Evolutionary conservation across 805 yeast genomes (phyloP).

Genomic region (Clavispora phyllophila): DNA sequence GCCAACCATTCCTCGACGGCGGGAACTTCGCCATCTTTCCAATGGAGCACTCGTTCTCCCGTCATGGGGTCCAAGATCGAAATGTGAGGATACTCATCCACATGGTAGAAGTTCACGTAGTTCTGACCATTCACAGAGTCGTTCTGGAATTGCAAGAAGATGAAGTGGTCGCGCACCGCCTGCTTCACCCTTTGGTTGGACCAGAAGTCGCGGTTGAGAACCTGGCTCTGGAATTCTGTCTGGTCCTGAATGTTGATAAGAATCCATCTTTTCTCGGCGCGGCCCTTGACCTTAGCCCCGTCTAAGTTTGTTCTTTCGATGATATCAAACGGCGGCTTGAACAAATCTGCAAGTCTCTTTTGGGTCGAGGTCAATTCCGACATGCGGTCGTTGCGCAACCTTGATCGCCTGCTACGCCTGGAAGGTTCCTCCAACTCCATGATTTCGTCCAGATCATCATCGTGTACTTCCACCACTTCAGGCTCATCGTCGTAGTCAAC

Average conservation of each 20-base stretch:
- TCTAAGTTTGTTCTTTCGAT: slow-evolving; percentile 68
- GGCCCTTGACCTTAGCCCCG: slow-evolving; percentile 65
- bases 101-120: slow-evolving; percentile 69
- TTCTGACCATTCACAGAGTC: slow-evolving; percentile 72
- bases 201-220: slow-evolving; percentile 92
- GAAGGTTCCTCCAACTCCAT: slow-evolving; percentile 25
- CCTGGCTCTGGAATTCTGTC: slow-evolving; percentile 82
- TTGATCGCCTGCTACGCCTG: slow-evolving; percentile 7
- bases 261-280: slow-evolving; percentile 68
- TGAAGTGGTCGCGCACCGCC: slow-evolving; percentile 59
- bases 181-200: slow-evolving; percentile 60
- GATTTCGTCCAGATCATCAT: slow-evolving; percentile 27
- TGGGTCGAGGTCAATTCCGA: slow-evolving; percentile 48
- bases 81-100: slow-evolving; percentile 75
- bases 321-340: slow-evolving; percentile 91
- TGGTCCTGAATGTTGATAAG: slow-evolving; percentile 84
- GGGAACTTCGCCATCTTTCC: slow-evolving; percentile 66
- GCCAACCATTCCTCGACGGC: slow-evolving; percentile 53
- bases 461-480: slow-evolving; percentile 22
- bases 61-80: slow-evolving; percentile 93
- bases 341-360: slow-evolving; percentile 71
- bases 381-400: slow-evolving; percentile 7
- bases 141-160: slow-evolving; percentile 79
- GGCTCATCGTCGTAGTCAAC: slow-evolving; percentile 21
- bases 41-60: slow-evolving; percentile 78